Evolutionary conservation across 73 alveolate genomes (phyloP), one percentile per base, ranked within the genome.

Genomic region (Paramecium octaurelia): DNA sequence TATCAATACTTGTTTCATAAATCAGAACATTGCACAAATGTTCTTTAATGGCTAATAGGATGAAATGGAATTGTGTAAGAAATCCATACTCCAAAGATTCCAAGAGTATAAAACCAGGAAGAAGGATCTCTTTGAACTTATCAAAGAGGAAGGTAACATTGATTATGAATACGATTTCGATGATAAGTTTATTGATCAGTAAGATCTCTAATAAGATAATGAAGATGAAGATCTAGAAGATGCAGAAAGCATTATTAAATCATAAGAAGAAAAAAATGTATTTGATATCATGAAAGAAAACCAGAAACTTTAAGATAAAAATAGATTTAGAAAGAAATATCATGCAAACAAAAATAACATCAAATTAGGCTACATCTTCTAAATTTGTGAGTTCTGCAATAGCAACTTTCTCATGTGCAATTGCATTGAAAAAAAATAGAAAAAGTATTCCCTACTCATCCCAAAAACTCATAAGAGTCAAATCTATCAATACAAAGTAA

Each of bases 101-200:
- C 38, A 58, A 50, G 93, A 86, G 10, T 86, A 86, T 31, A 58
- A 54, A 57, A 86, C 93, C 3, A 86, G 93, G 23, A 86, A 86
- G 58, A 86, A 86, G 9, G 93, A 73, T 50, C 18, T 86, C 20
- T 38, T 86, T 20, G 93, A 86, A 86, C 48, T 43, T 12, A 86
- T 86, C 6, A 73, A 86, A 24, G 73, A 34, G 12, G 93, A 58
- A 31, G 50, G 40, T 16, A 58, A 50, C 35, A 86, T 35, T 18
- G 93, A 73, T 23, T 69, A 86, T 86, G 93, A 73, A 50, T 69
- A 54, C 59, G 93, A 86, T 18, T 69, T 58, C 59, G 85, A 46
- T 27, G 83, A 86, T 50, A 29, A 58, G 9, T 27, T 36, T 31
- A 27, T 54, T 27, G 59, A 54, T 8, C 38, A 54, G 11, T 31